Evolutionary conservation across 306 rosid genomes (phyloP), one percentile per base, ranked within the genome.

Genomic region (Albizia julibrissin): DNA sequence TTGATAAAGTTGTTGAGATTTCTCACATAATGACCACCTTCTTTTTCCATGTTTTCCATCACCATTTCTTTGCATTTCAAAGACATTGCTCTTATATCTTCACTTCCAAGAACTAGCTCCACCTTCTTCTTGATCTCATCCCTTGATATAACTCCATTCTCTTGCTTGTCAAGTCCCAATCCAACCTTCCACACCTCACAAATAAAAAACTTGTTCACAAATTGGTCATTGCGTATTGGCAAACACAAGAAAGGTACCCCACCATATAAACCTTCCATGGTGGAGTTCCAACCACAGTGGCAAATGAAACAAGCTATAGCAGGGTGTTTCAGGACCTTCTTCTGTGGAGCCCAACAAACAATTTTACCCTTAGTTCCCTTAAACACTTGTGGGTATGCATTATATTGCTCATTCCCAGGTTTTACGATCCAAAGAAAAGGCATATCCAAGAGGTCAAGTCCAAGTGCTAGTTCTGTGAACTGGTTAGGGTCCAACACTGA

Each of bases 231-330:
- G 37, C 21, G 10, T 13, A 22, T 43, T 44, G 75, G 75, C 58
- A 33, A 71, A 22, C 75, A 71, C 75, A 71, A 15, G 22, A 71
- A 71, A 14, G 75, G 87, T 3, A 87, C 80, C 1, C 86, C 86
- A 62, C 67, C 27, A 56, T 18, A 26, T 21, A 84, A 12, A 50
- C 84, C 86, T 74, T 87, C 87, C 14, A 81, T 24, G 2, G 74
- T 70, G 8, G 87, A 87, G 43, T 84, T 87, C 90, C 90, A 87
- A 37, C 87, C 87, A 64, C 86, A 87, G 3, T 87, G 89, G 22
- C 84, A 74, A 15, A 87, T 13, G 76, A 87, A 87, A 56, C 86
- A 87, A 78, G 86, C 82, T 69, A 87, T 64, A 0, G 87, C 64
- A 74, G 84, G 82, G 62, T 87, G 87, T 19, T 12, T 50, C 24